Evolutionary conservation across 2,329 filamentous ascomycete species (phyloP), one percentile per base, ranked within the genome.

Genomic region (Venturia nashicola): DNA sequence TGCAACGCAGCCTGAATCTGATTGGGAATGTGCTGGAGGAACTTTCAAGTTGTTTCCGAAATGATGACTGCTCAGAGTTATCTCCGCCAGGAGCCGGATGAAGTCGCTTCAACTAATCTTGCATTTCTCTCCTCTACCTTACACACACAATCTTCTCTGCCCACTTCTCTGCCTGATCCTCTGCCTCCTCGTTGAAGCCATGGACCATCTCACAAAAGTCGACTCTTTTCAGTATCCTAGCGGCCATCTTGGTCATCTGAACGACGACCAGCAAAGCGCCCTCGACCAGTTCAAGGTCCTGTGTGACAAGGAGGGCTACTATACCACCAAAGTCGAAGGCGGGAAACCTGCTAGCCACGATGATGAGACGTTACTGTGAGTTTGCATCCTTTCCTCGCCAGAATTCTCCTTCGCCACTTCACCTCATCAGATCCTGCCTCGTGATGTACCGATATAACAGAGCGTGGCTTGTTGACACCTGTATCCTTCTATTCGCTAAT

Each of bases 201-300:
- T 65, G 43, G 42, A 27, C 9, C 59, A 65, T 0, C 64, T 65
- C 61, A 36, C 64, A 18, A 63, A 63, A 32, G 42, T 63, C 36
- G 64, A 61, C 43, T 64, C 62, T 27, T 76, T 73, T 68, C 75
- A 80, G 71, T 92, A 88, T 74, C 89, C 89, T 2, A 78, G 83
- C 60, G 91, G 90, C n/a, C 91, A 96, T 73, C 78, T 93, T 57
- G 87, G 90, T 60, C 87, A 93, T 75, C 80, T 97, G 66, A 89
- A 79, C 34, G 77, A 81, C 23, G 79, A 83, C 61, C 89, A 97
- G 77, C 81, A 86, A 68, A 76, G 80, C 39, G 84, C 86, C 20
- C 80, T 97, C 61, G 74, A 76, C 32, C 80, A 83, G 51, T 96
- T 97, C 81, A 95, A 92, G 78, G 72, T 74, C 12, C 72, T 88